Evolutionary conservation across 2,329 filamentous ascomycete species (phyloP).

Genomic region (Tolypocladium paradoxum): DNA sequence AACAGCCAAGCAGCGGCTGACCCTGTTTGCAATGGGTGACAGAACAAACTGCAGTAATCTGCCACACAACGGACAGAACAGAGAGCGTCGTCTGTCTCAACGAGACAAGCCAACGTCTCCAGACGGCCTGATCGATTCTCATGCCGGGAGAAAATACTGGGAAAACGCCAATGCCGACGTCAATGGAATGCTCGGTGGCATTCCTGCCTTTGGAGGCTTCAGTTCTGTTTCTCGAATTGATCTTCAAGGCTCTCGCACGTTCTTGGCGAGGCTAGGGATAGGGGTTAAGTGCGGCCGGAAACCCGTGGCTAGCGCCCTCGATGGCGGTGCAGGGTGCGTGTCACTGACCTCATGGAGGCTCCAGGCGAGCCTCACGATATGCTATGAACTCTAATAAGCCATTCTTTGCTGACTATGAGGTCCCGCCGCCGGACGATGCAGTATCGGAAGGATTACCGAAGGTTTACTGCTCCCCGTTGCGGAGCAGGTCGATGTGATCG

Average conservation of each 20-base stretch:
- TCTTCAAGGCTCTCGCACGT: constrained; percentile 57
- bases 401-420: not conserved
- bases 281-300: constrained; percentile 21
- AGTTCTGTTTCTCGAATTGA: constrained; percentile 47
- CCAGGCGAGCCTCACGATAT: too few species aligned
- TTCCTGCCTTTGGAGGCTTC: constrained; percentile 17
- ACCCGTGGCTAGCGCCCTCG: constrained; percentile 18
- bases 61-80: too few species aligned
- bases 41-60: too few species aligned
- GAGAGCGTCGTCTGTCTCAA: not conserved
- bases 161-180: constrained; percentile 30
- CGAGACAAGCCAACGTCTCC: not conserved
- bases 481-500: constrained; percentile 68
- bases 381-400: too few species aligned
- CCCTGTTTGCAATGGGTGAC: too few species aligned
- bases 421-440: constrained; percentile 12
- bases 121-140: not conserved
- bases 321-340: constrained; percentile 29
- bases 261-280: constrained; percentile 54
- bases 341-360: not conserved
- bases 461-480: constrained; percentile 63
- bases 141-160: constrained; percentile 30
- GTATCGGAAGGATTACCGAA: constrained; percentile 75
- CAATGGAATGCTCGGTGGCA: constrained; percentile 74
- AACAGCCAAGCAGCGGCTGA: too few species aligned